Percentiles rank a stretch among this genome's conserved stretches.
Conservation (phyloP, 2,329 filamentous ascomycete species). For the Lachnellula cervina region DNA sequence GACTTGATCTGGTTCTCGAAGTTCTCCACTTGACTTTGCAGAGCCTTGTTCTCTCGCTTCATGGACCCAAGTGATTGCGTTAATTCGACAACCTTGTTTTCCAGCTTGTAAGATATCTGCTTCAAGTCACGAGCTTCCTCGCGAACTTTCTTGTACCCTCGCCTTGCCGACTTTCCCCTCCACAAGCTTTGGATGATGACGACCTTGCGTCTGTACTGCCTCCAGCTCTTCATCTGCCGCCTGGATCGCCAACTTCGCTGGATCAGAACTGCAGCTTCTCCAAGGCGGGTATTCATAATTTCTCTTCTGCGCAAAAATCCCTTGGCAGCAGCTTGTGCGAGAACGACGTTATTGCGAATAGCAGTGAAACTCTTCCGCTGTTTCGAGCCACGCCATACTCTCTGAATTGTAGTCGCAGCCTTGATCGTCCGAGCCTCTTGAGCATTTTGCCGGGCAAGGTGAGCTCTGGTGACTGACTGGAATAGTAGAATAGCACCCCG, state of each 20-base stretch:
- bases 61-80: constrained; percentile 89
- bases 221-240: constrained; percentile 73
- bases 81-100: constrained; percentile 98
- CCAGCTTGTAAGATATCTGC: constrained; percentile 98
- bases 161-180: constrained; percentile 77
- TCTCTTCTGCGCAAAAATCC: constrained; percentile 86
- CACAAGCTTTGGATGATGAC: constrained; percentile 88
- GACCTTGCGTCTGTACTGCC: constrained; percentile 83
- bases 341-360: constrained; percentile 77
- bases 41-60: constrained; percentile 89
- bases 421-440: constrained; percentile 78
- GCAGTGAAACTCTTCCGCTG: constrained; percentile 74
- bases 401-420: constrained; percentile 90
- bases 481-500: constrained; percentile 74
- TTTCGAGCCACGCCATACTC: constrained; percentile 90
- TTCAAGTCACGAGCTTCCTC: constrained; percentile 97
- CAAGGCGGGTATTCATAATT: constrained; percentile 89
- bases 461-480: constrained; percentile 73
- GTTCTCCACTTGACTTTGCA: constrained; percentile 85
- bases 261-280: constrained; percentile 85
- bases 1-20: constrained; percentile 96
- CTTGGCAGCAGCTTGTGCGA: constrained; percentile 86
- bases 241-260: constrained; percentile 86
- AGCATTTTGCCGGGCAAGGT: constrained; percentile 69
- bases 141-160: constrained; percentile 81